Percentiles rank a stretch among this genome's conserved stretches.
These are phyloP conservation scores for Camillea tinctor DNA, from an alignment of 2,329 filamentous ascomycete genomes.

Conservation along the genomic window DNA sequence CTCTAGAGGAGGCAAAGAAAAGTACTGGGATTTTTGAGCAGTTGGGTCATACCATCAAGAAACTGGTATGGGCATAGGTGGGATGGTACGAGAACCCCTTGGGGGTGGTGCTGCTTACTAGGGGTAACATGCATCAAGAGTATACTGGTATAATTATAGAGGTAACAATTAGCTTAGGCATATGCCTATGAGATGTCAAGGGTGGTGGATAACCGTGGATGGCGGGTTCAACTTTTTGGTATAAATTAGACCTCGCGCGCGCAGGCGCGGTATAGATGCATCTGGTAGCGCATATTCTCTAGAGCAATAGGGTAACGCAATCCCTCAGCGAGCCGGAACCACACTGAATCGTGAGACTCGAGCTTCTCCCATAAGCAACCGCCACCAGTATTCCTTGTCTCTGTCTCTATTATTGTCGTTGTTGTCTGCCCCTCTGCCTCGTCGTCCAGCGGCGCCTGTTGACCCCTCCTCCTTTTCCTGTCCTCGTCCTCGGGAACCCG, in stretches of 20 bases:
- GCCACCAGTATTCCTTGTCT: neutral
- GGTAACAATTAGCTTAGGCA: neutral
- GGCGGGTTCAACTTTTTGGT: neutral
- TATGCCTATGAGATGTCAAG: neutral
- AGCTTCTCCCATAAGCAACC: constrained; percentile 68
- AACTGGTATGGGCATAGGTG: constrained; percentile 74
- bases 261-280: constrained; percentile 69
- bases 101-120: too few species aligned
- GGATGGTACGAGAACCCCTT: neutral
- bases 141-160: constrained; percentile 5
- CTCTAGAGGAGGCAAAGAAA: constrained; percentile 78
- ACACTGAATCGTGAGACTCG: constrained; percentile 72
- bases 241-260: neutral
- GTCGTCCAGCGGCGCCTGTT: constrained; percentile 14
- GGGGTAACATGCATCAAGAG: constrained; percentile 7
- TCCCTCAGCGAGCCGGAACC: constrained; percentile 72
- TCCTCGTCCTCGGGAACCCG: neutral
- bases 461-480: neutral
- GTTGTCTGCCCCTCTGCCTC: constrained; percentile 37
- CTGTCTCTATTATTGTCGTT: too few species aligned
- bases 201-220: neutral
- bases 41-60: constrained; percentile 87
- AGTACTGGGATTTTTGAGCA: constrained; percentile 85
- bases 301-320: constrained; percentile 79
- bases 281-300: constrained; percentile 94